These are phyloP conservation scores for Diaporthe sp. DNA, from an alignment of 2,329 filamentous ascomycete genomes.

Conservation along the genomic window DNA sequence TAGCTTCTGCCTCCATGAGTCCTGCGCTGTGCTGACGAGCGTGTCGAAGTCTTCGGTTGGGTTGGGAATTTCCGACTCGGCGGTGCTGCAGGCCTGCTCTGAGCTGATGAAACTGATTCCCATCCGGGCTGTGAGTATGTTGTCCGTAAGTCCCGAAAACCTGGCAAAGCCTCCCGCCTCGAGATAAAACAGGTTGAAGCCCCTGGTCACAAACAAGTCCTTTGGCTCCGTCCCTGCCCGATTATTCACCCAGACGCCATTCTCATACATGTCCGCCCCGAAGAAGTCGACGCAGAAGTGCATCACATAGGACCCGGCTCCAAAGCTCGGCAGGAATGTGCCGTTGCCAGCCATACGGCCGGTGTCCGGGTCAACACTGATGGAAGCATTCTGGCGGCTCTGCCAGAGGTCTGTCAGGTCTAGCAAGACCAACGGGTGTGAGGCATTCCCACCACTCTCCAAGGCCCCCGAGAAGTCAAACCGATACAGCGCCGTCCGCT, in stretches of 20 bases:
- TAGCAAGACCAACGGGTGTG: slow-evolving; percentile 67
- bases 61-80: slow-evolving; percentile 71
- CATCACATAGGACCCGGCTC: slow-evolving; percentile 68
- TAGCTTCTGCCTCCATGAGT: slow-evolving; percentile 71
- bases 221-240: slow-evolving; percentile 55
- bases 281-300: slow-evolving; percentile 74
- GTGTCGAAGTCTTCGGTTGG: slow-evolving; percentile 70
- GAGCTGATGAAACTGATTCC: slow-evolving; percentile 75
- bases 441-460: slow-evolving; percentile 40
- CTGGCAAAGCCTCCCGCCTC: slow-evolving; percentile 68
- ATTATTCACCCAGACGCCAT: slow-evolving; percentile 57
- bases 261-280: slow-evolving; percentile 54
- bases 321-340: slow-evolving; percentile 72
- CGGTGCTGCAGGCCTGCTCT: slow-evolving; percentile 72
- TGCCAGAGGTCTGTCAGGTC: slow-evolving; percentile 73
- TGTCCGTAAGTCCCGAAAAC: slow-evolving; percentile 60
- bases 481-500: slow-evolving; percentile 72
- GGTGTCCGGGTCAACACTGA: slow-evolving; percentile 62
- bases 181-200: slow-evolving; percentile 58
- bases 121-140: slow-evolving; percentile 69
- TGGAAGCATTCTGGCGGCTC: slow-evolving; percentile 61
- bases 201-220: slow-evolving; percentile 54
- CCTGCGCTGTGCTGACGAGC: slow-evolving; percentile 62
- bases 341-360: slow-evolving; percentile 70
- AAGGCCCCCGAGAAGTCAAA: slow-evolving; percentile 67